These are phyloP conservation scores for Babesia bigemina DNA, from an alignment of 169 alveolate genomes.

Conservation along the genomic window DNA sequence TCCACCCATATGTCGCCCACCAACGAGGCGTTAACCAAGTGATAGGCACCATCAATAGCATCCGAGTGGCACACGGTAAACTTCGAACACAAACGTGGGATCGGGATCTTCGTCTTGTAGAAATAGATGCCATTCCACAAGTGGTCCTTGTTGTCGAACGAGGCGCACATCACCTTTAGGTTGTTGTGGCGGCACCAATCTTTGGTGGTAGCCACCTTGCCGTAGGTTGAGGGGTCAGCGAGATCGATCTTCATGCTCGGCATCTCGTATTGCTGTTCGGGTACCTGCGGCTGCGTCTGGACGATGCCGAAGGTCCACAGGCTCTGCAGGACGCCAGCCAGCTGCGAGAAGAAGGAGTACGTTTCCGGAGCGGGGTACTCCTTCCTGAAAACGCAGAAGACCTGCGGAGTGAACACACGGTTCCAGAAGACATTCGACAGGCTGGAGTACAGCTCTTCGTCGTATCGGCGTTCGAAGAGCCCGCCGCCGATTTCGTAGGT, in stretches of 20 bases:
- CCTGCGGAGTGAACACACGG: constrained; percentile 20
- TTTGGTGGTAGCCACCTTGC: background rate
- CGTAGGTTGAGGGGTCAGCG: constrained; percentile 1
- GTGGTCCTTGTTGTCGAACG: constrained; percentile 19
- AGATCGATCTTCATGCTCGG: constrained; percentile 1
- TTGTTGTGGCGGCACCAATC: constrained; percentile 7
- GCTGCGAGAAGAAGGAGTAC: background rate
- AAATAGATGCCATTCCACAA: constrained; percentile 30
- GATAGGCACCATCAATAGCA: background rate
- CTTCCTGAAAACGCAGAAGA: background rate
- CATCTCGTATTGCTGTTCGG: background rate
- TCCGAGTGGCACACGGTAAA: constrained; percentile 42
- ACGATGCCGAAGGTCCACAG: background rate
- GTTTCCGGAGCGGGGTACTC: background rate
- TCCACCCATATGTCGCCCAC: constrained; percentile 38
- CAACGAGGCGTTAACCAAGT: constrained; percentile 18
- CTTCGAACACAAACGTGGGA: constrained; percentile 13
- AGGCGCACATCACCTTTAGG: constrained; percentile 3
- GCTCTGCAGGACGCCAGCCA: background rate
- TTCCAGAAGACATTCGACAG: constrained; percentile 27
- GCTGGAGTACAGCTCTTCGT: constrained; percentile 25
- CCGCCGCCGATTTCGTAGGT: constrained; percentile 54
- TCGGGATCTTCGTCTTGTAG: constrained; percentile 19
- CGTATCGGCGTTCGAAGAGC: constrained; percentile 2
- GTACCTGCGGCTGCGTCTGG: background rate